A percentile compares a stretch with the other conserved stretches of the same genome.
phyloP scores from a whole-genome alignment of 495 filamentous ascomycete species.

The Talaromyces wortmannii region DNA sequence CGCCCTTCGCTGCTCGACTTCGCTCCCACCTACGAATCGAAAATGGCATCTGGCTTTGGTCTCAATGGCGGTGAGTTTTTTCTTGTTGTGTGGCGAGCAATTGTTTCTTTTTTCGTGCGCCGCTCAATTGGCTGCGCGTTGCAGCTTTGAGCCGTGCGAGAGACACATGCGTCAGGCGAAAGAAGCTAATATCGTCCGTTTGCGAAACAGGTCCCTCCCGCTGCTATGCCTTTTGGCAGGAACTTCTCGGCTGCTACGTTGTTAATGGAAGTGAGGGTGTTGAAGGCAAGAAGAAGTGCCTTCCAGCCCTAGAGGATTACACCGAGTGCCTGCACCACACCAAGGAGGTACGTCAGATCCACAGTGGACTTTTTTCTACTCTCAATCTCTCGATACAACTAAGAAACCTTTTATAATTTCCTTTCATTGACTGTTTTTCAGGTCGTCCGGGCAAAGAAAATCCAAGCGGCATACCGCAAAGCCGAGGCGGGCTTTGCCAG shows the following conservation, averaged over 20 bases:
- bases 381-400: too few species aligned
- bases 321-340: slow-evolving; percentile 97
- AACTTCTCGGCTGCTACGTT: slow-evolving; percentile 83
- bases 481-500: slow-evolving; percentile 66
- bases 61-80: slow-evolving; percentile 63
- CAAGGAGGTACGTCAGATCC: slow-evolving; percentile 70
- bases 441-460: slow-evolving; percentile 66
- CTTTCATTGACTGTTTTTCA: slow-evolving; percentile 22
- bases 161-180: neutral
- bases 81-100: slow-evolving; percentile 5
- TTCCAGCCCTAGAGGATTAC: slow-evolving; percentile 88
- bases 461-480: slow-evolving; percentile 86
- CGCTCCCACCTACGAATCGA: slow-evolving; percentile 14
- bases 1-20: slow-evolving; percentile 10
- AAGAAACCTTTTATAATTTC: neutral
- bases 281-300: slow-evolving; percentile 82
- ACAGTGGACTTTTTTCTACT: neutral
- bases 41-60: slow-evolving; percentile 79
- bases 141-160: neutral
- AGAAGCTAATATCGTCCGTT: neutral
- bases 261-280: slow-evolving; percentile 70
- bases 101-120: neutral
- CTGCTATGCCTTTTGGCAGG: slow-evolving; percentile 99
- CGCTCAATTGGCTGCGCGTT: neutral
- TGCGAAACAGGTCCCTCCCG: slow-evolving; percentile 62